phyloP scores from a whole-genome alignment of 2,329 filamentous ascomycete species.

The Periglandula ipomoeae region DNA sequence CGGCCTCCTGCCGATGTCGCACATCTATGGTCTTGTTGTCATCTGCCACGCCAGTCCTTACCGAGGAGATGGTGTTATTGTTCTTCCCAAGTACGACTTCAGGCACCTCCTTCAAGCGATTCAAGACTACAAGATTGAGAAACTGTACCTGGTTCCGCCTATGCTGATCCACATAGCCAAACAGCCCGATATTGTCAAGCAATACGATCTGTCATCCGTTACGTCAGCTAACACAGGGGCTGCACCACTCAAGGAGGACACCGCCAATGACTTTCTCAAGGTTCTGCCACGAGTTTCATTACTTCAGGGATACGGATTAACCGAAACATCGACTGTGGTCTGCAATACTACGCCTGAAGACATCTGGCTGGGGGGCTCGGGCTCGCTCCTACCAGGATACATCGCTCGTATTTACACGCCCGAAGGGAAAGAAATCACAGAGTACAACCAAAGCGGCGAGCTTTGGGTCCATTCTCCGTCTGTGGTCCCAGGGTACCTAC shows the following conservation, averaged over 20 bases:
- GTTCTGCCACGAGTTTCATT: constrained; percentile 55
- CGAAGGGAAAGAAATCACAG: constrained; percentile 44
- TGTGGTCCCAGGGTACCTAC: constrained; percentile 69
- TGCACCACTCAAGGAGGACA: constrained; percentile 68
- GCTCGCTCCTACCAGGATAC: constrained; percentile 56
- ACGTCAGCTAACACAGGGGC: constrained; percentile 62
- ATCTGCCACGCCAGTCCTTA: constrained; percentile 57
- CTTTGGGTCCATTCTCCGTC: constrained; percentile 67
- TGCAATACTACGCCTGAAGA: constrained; percentile 33
- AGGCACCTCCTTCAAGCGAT: constrained; percentile 51
- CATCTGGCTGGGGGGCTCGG: constrained; percentile 62
- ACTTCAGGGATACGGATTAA: constrained; percentile 64
- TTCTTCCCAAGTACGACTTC: constrained; percentile 68
- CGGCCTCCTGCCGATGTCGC: constrained; percentile 64
- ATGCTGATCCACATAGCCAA: constrained; percentile 72
- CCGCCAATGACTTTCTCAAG: constrained; percentile 51
- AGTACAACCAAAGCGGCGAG: constrained; percentile 63
- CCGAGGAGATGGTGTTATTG: constrained; percentile 61
- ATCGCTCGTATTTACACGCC: constrained; percentile 52
- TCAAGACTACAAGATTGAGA: constrained; percentile 56
- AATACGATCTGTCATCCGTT: constrained; percentile 65
- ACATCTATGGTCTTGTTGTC: constrained; percentile 69
- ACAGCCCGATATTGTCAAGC: constrained; percentile 47
- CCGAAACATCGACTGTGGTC: constrained; percentile 46
- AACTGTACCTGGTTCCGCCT: constrained; percentile 55